Evolutionary conservation across 495 filamentous ascomycete species (phyloP).

Genomic region (Daldinia caldariorum): DNA sequence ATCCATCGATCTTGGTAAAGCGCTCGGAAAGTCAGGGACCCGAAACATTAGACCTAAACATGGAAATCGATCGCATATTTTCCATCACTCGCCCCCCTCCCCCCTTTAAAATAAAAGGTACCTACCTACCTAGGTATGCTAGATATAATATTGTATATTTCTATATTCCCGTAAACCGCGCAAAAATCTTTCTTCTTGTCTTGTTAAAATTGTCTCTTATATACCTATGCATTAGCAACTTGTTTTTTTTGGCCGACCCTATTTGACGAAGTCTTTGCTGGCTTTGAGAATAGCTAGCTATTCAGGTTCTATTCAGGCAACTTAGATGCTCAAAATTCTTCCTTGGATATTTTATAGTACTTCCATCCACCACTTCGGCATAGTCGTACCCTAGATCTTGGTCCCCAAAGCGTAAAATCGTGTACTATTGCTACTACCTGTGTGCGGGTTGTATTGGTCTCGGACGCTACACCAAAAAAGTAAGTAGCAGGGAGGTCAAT

Average conservation of each 20-base stretch:
- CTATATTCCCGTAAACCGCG: background rate
- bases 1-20: constrained; percentile 21
- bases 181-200: background rate
- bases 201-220: background rate
- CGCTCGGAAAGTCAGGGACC: constrained; percentile 37
- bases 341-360: background rate
- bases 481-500: background rate
- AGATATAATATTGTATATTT: background rate
- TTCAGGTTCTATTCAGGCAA: background rate
- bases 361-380: background rate
- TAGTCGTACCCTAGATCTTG: background rate
- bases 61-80: constrained; percentile 5
- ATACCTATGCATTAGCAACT: background rate
- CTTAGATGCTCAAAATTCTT: background rate
- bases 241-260: background rate
- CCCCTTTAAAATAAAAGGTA: constrained; percentile 11
- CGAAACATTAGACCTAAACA: constrained; percentile 37
- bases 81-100: constrained; percentile 10
- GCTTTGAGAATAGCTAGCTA: background rate
- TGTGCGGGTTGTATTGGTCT: background rate
- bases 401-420: no score
- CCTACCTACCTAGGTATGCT: background rate
- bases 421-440: background rate
- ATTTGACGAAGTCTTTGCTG: background rate
- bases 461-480: background rate